Base-by-base conservation (phyloP, 1,284 basidiomycete genomes). In the Polyporus tsugae region DNA sequence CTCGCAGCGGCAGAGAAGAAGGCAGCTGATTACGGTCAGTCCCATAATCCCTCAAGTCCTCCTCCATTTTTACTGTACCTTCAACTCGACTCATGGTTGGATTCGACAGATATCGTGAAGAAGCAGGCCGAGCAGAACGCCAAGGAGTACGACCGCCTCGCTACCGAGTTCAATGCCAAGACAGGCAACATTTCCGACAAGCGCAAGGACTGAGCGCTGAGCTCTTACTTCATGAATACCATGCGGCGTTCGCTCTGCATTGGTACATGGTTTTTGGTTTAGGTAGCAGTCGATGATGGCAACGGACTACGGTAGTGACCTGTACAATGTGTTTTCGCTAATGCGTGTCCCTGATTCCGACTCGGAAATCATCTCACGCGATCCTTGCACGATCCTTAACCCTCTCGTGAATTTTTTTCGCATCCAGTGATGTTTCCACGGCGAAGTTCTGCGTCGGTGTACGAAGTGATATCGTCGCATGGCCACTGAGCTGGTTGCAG, bases 81-180 rank as follows among this genome's bases (percentile, higher is more conserved):
- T 15, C 55, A 22, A 22, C n/a, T 22, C 6, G 22, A 22, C 7
- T 44, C 17, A 6, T 22, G 7, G 3, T 64, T 0, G 57, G 13
- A 36, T 29, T 2, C 17, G 25, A 4, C 70, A 94, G 93, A 89
- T 44, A 92, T 89, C n/a, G 80, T 96, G 69, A 95, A 95, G 85
- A 92, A 91, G 80, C 94, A 96, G 80, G 91, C 93, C 0, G 78
- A 84, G 3, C 91, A 94, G 75, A 94, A 95, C 75, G 89, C 88
- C 1, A 82, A 82, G 39, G 95, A 96, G 79, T 96, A 94, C 76
- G 90, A 95, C 82, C 85, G 93, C 62, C 87, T 96, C 64, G 91
- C 94, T 1, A 91, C 89, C 15, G 89, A 91, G 80, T 90, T 90
- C 81, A 94, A 94, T 79, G 83, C 89, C 69, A 84, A 86, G 70